A percentile compares a stretch with the other conserved stretches of the same genome.
Conservation (phyloP, 1,284 basidiomycete species). For the Cutaneotrichosporon sp. region DNA sequence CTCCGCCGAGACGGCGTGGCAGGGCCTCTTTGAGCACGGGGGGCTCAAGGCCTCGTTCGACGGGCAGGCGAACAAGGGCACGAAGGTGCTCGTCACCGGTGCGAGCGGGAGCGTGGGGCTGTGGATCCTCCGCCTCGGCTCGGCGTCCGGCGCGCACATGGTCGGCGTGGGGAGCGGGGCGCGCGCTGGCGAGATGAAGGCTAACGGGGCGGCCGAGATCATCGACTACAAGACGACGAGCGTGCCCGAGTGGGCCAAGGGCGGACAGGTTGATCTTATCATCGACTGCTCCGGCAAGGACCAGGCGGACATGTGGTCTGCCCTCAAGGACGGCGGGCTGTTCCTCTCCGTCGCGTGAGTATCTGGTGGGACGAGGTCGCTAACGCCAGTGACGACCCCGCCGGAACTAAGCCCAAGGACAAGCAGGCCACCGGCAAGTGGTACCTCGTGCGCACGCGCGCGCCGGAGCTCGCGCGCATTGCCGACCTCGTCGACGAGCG, state of each 20-base stretch:
- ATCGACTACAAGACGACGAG: conserved; percentile 11
- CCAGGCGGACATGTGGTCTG: conserved; percentile 11
- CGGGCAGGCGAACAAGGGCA: not conserved
- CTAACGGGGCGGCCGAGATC: conserved; percentile 9
- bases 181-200: not conserved
- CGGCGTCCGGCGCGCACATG: conserved; percentile 7
- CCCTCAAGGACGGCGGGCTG: conserved; percentile 12
- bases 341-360: conserved; percentile 19
- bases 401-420: conserved; percentile 4
- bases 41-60: conserved; percentile 5
- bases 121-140: conserved; percentile 14
- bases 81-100: conserved; percentile 15
- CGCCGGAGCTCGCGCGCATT: conserved; percentile 14
- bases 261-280: conserved; percentile 12
- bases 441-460: conserved; percentile 22
- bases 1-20: conserved; percentile 17
- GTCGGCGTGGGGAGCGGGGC: not conserved
- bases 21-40: conserved; percentile 18
- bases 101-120: conserved; percentile 13
- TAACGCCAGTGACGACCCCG: conserved; percentile 10
- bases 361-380: not conserved
- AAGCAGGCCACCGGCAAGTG: conserved; percentile 11
- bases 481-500: conserved; percentile 8
- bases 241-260: conserved; percentile 2
- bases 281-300: conserved; percentile 18